These are phyloP conservation scores for Danielia reshetovae DNA, from an alignment of 805 yeast species.

Conservation along the genomic window DNA sequence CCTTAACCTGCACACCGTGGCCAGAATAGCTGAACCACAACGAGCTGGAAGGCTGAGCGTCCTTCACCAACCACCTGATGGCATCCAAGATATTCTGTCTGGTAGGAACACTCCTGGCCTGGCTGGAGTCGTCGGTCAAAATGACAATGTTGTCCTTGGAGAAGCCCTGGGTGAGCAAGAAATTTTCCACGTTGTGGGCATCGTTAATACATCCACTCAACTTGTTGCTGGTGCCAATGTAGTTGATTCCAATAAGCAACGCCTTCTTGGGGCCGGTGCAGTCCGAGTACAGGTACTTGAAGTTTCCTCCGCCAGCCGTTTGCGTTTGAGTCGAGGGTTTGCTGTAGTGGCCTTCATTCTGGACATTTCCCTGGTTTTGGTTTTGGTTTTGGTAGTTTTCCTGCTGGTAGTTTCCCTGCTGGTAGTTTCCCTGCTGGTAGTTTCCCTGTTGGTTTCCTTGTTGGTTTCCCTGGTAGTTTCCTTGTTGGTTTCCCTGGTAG, in stretches of 20 bases:
- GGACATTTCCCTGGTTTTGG: too few species aligned
- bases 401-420: background rate
- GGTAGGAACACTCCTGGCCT: conserved; percentile 27
- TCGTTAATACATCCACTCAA: conserved; percentile 38
- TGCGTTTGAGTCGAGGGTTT: conserved; percentile 1
- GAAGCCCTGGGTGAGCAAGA: conserved; percentile 29
- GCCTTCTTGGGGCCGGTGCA: conserved; percentile 37
- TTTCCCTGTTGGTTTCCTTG: too few species aligned
- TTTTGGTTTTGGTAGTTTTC: too few species aligned
- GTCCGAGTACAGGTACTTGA: conserved; percentile 28
- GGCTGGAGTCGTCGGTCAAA: conserved; percentile 31
- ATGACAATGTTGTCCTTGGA: conserved; percentile 36
- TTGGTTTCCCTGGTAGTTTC: too few species aligned
- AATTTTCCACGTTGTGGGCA: conserved; percentile 34
- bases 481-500: background rate
- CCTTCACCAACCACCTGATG: conserved; percentile 38
- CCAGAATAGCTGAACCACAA: conserved; percentile 38
- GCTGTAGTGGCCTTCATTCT: background rate
- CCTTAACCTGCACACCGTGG: conserved; percentile 37
- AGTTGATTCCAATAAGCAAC: conserved; percentile 34
- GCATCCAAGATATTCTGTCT: conserved; percentile 32
- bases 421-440: too few species aligned
- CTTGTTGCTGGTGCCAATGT: conserved; percentile 26
- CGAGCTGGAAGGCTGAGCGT: conserved; percentile 37
- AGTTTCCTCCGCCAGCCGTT: background rate